Evolutionary conservation across 2,329 filamentous ascomycete species (phyloP).

Genomic region (Aspergillus tamarii): DNA sequence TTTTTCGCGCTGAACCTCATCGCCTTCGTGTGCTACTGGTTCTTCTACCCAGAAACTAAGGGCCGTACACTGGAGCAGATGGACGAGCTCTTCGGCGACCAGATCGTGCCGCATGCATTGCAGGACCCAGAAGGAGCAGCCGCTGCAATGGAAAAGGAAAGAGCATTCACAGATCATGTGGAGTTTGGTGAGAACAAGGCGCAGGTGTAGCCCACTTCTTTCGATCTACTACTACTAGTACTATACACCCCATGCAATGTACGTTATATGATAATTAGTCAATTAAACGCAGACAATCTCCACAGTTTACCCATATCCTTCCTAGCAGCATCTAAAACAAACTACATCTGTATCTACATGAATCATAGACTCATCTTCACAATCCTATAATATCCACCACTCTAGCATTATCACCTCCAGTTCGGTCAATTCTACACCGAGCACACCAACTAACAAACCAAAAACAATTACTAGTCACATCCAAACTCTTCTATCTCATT

Average conservation of each 20-base stretch:
- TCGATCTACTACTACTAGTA: too few species aligned
- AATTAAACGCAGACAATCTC: neutral
- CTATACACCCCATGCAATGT: neutral
- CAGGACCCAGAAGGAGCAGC: constrained; percentile 4
- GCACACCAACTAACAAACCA: neutral
- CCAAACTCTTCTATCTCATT: neutral
- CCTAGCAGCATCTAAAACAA: neutral
- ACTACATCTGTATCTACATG: neutral
- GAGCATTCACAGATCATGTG: neutral
- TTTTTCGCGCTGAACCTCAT: constrained; percentile 53
- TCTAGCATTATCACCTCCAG: neutral
- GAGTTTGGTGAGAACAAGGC: neutral
- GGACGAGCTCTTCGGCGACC: constrained; percentile 30
- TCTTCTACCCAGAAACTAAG: constrained; percentile 39
- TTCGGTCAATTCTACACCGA: neutral
- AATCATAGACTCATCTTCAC: neutral
- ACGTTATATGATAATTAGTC: neutral
- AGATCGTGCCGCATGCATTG: constrained; percentile 8
- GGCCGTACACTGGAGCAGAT: constrained; percentile 34
- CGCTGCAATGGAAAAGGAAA: constrained; percentile 3
- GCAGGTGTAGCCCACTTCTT: neutral
- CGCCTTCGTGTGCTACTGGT: constrained; percentile 38
- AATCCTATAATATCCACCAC: neutral
- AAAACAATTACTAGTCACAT: neutral
- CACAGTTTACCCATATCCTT: neutral